Evolutionary conservation across 208 protist species (phyloP), one percentile per base, ranked within the genome.

Genomic region (Acanthamoeba healyi): DNA sequence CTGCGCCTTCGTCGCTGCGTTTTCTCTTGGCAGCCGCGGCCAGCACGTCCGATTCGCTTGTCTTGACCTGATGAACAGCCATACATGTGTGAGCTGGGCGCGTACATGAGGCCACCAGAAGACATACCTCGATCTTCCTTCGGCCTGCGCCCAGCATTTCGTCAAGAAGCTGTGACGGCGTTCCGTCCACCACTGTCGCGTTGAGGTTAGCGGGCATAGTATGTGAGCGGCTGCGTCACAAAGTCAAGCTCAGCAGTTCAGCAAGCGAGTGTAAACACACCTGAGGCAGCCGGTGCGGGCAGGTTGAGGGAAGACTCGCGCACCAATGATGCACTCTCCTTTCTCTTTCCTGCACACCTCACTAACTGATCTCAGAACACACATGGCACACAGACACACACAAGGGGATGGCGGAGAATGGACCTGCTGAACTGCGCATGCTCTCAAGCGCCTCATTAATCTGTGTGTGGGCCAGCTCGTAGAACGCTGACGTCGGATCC

Each of bases 371-470:
- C 17, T 22, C 7, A 2, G 6, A 38, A 29, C 15, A 81, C 40
- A 4, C 36, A 81, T 5, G 1, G 36, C 72, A 6, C 12, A 0
- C 22, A 36, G 22, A 24, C 2, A 15, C 10, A 82, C 6, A 5
- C 14, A 42, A 1, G 29, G 63, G 19, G 12, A 17, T 40, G 63
- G 32, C n/a, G 61, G 61, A 6, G 12, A 29, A 36, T 7, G 10
- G 3, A 38, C 29, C 29, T 70, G 61, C 1, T 70, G 61, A 36
- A 15, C 10, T 79, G 38, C 77, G 40, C 77, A 86, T 61, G 77
- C 77, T 86, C 42, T 51, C 77, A 40, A 86, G 77, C 4, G 77
- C 77, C 10, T 61, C 77, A 44, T 86, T 86, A 44, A 86, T 86
- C 77, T 86, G 77, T 17, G 40, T 9, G 24, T 86, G 77, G 24